Percentiles rank a stretch among this genome's conserved stretches.
Evolutionary conservation across 306 rosid genomes (phyloP).

Genomic region (Cicer arietinum): DNA sequence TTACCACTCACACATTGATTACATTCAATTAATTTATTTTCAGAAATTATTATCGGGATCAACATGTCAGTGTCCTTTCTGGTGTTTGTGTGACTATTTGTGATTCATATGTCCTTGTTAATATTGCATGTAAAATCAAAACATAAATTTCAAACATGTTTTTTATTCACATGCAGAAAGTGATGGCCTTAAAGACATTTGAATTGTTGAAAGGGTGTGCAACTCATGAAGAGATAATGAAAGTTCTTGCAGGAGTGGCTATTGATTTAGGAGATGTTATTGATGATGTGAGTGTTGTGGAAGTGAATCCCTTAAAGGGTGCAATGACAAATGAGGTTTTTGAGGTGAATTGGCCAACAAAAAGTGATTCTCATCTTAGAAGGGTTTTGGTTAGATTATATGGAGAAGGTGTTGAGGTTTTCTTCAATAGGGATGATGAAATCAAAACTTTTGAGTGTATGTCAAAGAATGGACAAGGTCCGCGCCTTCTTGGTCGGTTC

Average conservation of each 20-base stretch:
- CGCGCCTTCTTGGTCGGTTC: conserved; percentile 86
- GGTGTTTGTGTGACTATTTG: too few species aligned
- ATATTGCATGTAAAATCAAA: conserved; percentile 23
- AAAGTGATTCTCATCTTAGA: conserved; percentile 46
- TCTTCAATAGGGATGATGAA: conserved; percentile 84
- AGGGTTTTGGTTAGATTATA: conserved; percentile 79
- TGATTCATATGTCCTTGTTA: neutral
- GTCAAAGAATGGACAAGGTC: conserved; percentile 87
- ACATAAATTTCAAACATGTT: conserved; percentile 30
- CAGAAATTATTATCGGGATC: too few species aligned
- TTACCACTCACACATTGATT: too few species aligned
- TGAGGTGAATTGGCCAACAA: conserved; percentile 74
- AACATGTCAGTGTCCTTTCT: too few species aligned
- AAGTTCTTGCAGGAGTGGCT: conserved; percentile 68
- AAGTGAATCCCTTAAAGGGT: conserved; percentile 74
- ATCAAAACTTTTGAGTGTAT: conserved; percentile 76
- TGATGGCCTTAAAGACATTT: conserved; percentile 57
- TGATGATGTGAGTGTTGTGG: conserved; percentile 59
- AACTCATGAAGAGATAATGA: conserved; percentile 60
- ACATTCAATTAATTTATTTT: too few species aligned
- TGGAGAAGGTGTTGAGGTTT: conserved; percentile 84
- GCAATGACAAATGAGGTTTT: conserved; percentile 95
- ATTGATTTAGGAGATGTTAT: conserved; percentile 68
- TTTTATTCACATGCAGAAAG: conserved; percentile 20
- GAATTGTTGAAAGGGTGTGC: conserved; percentile 54